A percentile compares a stretch with the other conserved stretches of the same genome.
Evolutionary conservation across 768 basidiomycete genomes (phyloP).

Genomic region (Lactarius evosmus): DNA sequence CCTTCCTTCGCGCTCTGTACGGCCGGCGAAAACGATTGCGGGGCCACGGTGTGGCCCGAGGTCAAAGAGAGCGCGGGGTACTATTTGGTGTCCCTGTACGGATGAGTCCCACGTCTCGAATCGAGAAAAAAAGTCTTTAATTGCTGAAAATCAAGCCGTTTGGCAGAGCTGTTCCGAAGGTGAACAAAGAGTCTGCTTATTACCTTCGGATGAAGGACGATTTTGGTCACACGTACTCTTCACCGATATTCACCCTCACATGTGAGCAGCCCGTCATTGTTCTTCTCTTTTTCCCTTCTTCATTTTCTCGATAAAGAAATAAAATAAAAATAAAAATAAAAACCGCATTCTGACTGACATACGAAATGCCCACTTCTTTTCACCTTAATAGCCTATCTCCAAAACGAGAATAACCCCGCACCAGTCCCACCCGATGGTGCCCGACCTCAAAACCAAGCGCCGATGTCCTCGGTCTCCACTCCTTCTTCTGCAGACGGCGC

Average conservation of each 20-base stretch:
- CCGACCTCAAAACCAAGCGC: constrained; percentile 13
- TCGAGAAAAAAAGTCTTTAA: background rate
- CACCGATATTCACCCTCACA: constrained; percentile 34
- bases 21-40: constrained; percentile 28
- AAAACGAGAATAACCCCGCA: constrained; percentile 10
- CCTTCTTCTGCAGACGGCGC: background rate
- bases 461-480: background rate
- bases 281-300: background rate
- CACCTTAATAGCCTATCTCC: constrained; percentile 2
- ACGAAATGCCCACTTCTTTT: background rate
- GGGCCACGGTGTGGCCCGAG: constrained; percentile 32
- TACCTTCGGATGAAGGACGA: constrained; percentile 35
- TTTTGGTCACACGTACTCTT: constrained; percentile 31
- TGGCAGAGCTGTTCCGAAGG: constrained; percentile 31
- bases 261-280: constrained; percentile 27
- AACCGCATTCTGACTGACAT: background rate
- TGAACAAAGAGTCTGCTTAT: constrained; percentile 29
- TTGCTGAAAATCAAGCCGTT: constrained; percentile 23
- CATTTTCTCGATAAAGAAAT: background rate
- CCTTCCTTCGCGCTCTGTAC: constrained; percentile 38
- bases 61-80: constrained; percentile 31
- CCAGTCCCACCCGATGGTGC: background rate
- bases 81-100: constrained; percentile 31
- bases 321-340: background rate
- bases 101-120: constrained; percentile 10